phyloP scores from a whole-genome alignment of 768 basidiomycete genomes.

The Mrakia hoshinonis region DNA sequence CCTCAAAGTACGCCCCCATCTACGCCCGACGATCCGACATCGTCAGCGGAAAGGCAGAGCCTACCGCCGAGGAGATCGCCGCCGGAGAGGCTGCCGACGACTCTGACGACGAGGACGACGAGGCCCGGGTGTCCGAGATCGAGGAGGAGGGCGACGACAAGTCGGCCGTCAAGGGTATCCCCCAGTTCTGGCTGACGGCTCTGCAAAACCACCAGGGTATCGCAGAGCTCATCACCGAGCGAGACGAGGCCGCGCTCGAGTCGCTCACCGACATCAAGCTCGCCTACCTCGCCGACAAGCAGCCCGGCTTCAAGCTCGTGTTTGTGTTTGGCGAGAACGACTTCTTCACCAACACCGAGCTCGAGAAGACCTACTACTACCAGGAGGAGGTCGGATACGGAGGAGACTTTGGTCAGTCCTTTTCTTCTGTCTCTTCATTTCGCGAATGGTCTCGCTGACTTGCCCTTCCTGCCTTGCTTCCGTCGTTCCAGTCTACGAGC shows the following conservation, averaged over 20 bases:
- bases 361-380: constrained; percentile 93
- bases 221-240: constrained; percentile 81
- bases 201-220: constrained; percentile 72
- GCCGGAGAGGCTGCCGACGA: constrained; percentile 63
- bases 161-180: constrained; percentile 52
- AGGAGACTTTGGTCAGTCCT: constrained; percentile 60
- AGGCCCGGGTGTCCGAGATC: constrained; percentile 34
- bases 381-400: constrained; percentile 81
- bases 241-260: constrained; percentile 77
- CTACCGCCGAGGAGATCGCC: constrained; percentile 72
- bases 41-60: constrained; percentile 64
- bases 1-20: constrained; percentile 52
- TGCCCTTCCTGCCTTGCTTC: background rate
- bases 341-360: constrained; percentile 71
- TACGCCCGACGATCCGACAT: constrained; percentile 79
- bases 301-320: constrained; percentile 83
- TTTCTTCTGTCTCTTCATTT: background rate
- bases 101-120: constrained; percentile 58
- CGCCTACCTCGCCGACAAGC: constrained; percentile 62
- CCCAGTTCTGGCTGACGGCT: constrained; percentile 97
- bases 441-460: too few relatives aligned
- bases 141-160: constrained; percentile 36
- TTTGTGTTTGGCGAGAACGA: constrained; percentile 77
- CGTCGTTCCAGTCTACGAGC: constrained; percentile 60
- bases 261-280: constrained; percentile 69